Percentiles rank a stretch among this genome's conserved stretches.
phyloP scores from a whole-genome alignment of 176 grass and related monocot genomes.

The Alopecurus myosuroides region DNA sequence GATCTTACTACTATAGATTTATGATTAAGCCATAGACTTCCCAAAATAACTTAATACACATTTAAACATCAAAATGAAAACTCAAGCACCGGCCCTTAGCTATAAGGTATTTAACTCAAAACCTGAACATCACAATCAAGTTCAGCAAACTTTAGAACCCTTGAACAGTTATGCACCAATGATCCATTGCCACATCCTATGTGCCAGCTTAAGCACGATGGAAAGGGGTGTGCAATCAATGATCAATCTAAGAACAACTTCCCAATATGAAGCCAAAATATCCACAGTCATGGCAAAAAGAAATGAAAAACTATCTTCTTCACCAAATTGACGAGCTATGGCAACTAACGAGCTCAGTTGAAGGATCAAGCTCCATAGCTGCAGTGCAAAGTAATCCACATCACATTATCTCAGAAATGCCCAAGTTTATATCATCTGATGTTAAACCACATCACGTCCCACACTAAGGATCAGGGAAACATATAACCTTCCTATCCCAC shows the following conservation, averaged over 20 bases:
- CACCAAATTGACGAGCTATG: not conserved
- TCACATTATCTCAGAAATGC: not conserved
- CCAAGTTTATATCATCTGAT: not conserved
- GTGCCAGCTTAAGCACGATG: not conserved
- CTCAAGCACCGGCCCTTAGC: not conserved
- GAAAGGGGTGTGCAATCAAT: not conserved
- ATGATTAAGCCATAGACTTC: not conserved
- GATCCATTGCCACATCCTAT: not conserved
- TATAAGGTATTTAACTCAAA: too few relatives aligned
- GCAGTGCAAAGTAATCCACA: not conserved
- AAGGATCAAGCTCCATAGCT: not conserved
- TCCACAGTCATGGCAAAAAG: not conserved
- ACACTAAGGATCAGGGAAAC: not conserved
- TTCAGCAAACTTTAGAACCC: not conserved
- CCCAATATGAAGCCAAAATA: not conserved
- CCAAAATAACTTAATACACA: not conserved
- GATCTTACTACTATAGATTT: not conserved
- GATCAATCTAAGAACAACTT: not conserved
- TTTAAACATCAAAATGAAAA: not conserved
- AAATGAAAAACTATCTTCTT: not conserved
- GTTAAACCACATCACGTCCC: not conserved
- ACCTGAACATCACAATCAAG: not conserved
- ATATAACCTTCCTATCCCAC: not conserved
- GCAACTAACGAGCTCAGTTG: not conserved
- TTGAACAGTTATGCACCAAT: not conserved